A percentile compares a stretch with the other conserved stretches of the same genome.
phyloP scores from a whole-genome alignment of 306 rosid species.

The Datisca glomerata region DNA sequence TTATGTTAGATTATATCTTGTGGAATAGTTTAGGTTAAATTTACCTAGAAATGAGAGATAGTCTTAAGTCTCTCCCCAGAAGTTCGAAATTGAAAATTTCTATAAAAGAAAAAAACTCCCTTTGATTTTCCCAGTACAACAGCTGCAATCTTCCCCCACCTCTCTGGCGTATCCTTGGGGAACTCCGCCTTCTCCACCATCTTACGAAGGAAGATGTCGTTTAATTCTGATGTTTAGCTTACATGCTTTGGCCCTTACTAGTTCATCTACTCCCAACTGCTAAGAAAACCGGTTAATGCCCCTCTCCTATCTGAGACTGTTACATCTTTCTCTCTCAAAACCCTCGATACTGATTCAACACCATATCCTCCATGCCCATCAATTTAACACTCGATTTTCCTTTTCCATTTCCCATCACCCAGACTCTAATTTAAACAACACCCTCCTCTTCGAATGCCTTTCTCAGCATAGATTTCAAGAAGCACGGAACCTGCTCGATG shows the following conservation, averaged over 20 bases:
- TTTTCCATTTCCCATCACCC: conserved; percentile 5
- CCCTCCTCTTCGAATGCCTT: conserved; percentile 30
- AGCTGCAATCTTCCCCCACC: conserved; percentile 84
- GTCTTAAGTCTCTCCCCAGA: too few relatives aligned
- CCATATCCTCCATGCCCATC: conserved; percentile 1
- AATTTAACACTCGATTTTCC: conserved; percentile 9
- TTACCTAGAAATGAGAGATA: too few relatives aligned
- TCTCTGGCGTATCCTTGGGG: conserved; percentile 61
- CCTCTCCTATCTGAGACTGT: conserved; percentile 12
- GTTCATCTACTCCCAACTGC: too few relatives aligned
- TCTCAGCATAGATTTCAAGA: conserved; percentile 20
- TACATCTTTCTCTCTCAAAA: conserved; percentile 3
- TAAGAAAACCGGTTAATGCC: conserved; percentile 23
- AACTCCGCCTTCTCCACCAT: too few relatives aligned
- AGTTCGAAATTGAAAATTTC: too few relatives aligned
- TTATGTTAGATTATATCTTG: too few relatives aligned
- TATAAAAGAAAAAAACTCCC: too few relatives aligned
- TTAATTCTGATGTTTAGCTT: too few relatives aligned
- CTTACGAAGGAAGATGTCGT: too few relatives aligned
- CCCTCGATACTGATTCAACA: background rate
- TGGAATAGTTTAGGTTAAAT: too few relatives aligned
- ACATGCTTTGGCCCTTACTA: too few relatives aligned
- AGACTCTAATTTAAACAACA: conserved; percentile 19
- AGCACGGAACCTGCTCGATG: conserved; percentile 35
- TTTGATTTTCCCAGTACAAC: conserved; percentile 72